Evolutionary conservation across 306 rosid genomes (phyloP).

Genomic region (Glycine soja): DNA sequence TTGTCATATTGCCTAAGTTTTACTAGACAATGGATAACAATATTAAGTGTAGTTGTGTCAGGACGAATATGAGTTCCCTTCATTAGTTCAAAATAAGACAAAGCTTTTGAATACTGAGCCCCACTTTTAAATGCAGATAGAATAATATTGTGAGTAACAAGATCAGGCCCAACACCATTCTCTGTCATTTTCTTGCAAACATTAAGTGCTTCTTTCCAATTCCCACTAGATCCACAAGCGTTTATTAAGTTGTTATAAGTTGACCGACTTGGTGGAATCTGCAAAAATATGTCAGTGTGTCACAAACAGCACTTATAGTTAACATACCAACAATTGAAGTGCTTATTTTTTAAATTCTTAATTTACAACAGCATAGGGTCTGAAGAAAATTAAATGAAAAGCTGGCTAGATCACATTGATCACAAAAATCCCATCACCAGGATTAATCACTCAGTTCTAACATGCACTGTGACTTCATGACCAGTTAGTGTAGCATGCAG

Average conservation of each 20-base stretch:
- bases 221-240: constrained; percentile 96
- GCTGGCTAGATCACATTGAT: constrained; percentile 19
- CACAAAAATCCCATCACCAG: not conserved
- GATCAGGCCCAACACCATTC: constrained; percentile 98
- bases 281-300: constrained; percentile 47
- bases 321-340: constrained; percentile 35
- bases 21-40: constrained; percentile 81
- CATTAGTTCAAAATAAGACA: constrained; percentile 95
- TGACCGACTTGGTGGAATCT: constrained; percentile 91
- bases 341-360: constrained; percentile 5
- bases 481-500: constrained; percentile 6
- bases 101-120: constrained; percentile 84
- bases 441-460: constrained; percentile 35
- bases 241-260: constrained; percentile 95
- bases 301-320: constrained; percentile 41
- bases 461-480: constrained; percentile 18
- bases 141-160: constrained; percentile 92
- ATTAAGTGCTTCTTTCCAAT: constrained; percentile 94
- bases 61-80: constrained; percentile 87
- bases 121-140: constrained; percentile 90
- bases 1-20: constrained; percentile 77
- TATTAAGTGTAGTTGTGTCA: constrained; percentile 81
- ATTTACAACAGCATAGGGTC: constrained; percentile 15
- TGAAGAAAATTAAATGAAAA: constrained; percentile 35
- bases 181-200: constrained; percentile 96